phyloP scores from a whole-genome alignment of 2,329 filamentous ascomycete species.

The Cercospora janseana region DNA sequence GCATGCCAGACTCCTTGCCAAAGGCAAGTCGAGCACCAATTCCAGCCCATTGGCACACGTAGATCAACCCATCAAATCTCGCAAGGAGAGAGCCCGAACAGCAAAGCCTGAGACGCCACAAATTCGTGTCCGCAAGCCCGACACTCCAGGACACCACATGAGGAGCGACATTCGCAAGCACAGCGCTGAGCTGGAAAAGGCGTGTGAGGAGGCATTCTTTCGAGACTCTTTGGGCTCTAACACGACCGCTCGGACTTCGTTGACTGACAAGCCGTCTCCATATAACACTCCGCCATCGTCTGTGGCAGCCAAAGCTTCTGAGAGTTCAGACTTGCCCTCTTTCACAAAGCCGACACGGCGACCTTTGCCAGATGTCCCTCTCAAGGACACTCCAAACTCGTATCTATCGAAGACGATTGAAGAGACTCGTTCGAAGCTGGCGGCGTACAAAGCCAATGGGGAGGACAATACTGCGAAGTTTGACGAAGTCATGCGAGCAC shows the following conservation, averaged over 20 bases:
- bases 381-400: constrained; percentile 49
- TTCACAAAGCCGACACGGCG: constrained; percentile 37
- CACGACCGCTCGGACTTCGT: constrained; percentile 42
- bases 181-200: constrained; percentile 79
- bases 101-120: constrained; percentile 31
- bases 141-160: constrained; percentile 54
- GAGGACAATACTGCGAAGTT: constrained; percentile 52
- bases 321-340: constrained; percentile 27
- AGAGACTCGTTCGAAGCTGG: constrained; percentile 58
- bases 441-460: constrained; percentile 50
- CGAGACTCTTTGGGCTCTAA: constrained; percentile 59
- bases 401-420: constrained; percentile 56
- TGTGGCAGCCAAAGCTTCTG: constrained; percentile 40
- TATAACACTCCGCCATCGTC: constrained; percentile 41
- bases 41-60: constrained; percentile 36
- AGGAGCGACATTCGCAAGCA: constrained; percentile 80
- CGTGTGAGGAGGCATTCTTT: constrained; percentile 91
- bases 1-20: constrained; percentile 23
- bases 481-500: constrained; percentile 56
- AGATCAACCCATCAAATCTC: constrained; percentile 35
- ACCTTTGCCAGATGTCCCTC: constrained; percentile 47
- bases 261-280: constrained; percentile 34
- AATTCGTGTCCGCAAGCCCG: constrained; percentile 40
- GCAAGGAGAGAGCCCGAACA: constrained; percentile 35
- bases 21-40: constrained; percentile 24